Conservation (phyloP, 768 basidiomycete species). For the Daedalea quercina region DNA sequence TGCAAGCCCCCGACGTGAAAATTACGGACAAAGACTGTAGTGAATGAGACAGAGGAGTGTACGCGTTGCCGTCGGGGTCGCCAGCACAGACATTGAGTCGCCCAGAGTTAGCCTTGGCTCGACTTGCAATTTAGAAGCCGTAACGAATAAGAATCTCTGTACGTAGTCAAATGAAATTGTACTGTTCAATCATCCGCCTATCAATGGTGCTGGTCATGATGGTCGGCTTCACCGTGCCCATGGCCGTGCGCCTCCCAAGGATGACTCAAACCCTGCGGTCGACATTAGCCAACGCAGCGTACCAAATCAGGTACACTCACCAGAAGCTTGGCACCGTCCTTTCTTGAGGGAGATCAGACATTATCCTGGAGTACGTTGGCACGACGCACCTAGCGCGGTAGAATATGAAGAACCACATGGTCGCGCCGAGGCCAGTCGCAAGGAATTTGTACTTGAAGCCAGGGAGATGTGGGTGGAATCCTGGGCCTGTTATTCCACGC, state of each 20-base stretch:
- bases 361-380: not conserved
- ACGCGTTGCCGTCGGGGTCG: no score
- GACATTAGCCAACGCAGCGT: conserved; percentile 4
- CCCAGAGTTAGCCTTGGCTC: no score
- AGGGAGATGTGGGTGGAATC: conserved; percentile 87
- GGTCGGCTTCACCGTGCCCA: conserved; percentile 33
- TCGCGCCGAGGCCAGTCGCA: conserved; percentile 80
- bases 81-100: no score
- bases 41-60: no score
- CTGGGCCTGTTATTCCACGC: conserved; percentile 42
- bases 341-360: conserved; percentile 23
- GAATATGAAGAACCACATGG: conserved; percentile 99
- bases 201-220: conserved; percentile 30
- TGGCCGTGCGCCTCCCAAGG: conserved; percentile 62
- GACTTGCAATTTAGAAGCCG: no score
- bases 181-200: not conserved
- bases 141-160: no score
- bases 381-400: conserved; percentile 80
- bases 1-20: no score
- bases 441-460: conserved; percentile 71
- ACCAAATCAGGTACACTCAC: conserved; percentile 13
- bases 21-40: no score
- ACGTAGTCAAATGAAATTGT: no score
- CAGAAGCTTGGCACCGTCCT: conserved; percentile 31
- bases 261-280: conserved; percentile 33